These are phyloP conservation scores for Lentinula sp. DNA, from an alignment of 768 basidiomycete species.

Conservation along the genomic window DNA sequence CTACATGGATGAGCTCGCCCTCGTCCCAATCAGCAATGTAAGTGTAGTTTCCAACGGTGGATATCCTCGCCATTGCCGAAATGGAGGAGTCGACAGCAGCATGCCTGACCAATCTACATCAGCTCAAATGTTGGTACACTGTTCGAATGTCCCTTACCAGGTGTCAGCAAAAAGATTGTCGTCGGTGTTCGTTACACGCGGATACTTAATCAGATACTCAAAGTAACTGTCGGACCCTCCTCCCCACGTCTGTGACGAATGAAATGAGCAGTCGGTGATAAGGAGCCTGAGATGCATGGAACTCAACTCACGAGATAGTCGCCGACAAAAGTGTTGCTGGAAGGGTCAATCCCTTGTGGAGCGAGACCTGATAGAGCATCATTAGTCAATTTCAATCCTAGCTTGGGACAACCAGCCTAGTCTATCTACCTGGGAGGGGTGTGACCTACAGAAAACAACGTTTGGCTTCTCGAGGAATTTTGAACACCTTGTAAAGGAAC, in stretches of 20 bases:
- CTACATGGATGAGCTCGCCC: conserved; percentile 26
- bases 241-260: conserved; percentile 38
- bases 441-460: conserved; percentile 17
- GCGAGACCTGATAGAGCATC: conserved; percentile 37
- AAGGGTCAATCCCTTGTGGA: conserved; percentile 47
- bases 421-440: conserved; percentile 22
- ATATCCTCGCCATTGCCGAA: conserved; percentile 48
- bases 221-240: conserved; percentile 46
- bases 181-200: conserved; percentile 43
- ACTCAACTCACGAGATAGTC: conserved; percentile 36
- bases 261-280: not conserved
- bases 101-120: conserved; percentile 13
- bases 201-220: conserved; percentile 49
- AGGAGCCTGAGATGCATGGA: not conserved
- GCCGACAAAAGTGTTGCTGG: conserved; percentile 36
- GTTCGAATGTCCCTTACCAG: conserved; percentile 16
- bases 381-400: not conserved
- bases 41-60: conserved; percentile 54
- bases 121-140: no score
- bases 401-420: not conserved
- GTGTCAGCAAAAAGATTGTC: conserved; percentile 41
- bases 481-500: not conserved
- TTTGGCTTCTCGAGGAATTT: not conserved
- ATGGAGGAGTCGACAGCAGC: conserved; percentile 49
- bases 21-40: conserved; percentile 64